Evolutionary conservation across 2,329 filamentous ascomycete species (phyloP), one percentile per base, ranked within the genome.

Genomic region (Waltergamsia citrina): DNA sequence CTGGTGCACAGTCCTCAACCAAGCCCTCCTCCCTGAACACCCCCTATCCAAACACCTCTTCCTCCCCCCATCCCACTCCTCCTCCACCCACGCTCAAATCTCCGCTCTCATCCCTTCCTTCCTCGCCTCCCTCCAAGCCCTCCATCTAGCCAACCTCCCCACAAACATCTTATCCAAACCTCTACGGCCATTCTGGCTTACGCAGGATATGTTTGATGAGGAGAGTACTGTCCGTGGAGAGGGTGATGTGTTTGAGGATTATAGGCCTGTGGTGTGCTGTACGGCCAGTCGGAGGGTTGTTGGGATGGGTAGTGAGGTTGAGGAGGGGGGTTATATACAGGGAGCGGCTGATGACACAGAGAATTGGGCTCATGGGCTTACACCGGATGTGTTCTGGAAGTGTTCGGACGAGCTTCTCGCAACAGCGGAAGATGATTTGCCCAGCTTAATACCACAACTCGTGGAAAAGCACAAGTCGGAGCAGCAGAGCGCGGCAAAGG

Each of bases 291-390:
- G 78, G 21, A 70, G 81, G 12, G 78, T 87, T 1, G 60, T 62
- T 2, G 81, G 15, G 9, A 34, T 78, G 10, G 76, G 73, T 4
- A 85, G 90, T 52, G 49, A 52, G 20, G 65, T 65, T 3, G 81
- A 78, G 16, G 74, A 71, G 15, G 74, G 71, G 0, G 53, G 57
- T 4, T 98, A 98, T 51, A 81, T 98, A 38, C 92, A 96, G 58
- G 92, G 92, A 33, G 90, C 90, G 1, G 92, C 83, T 3, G 92
- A 98, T 55, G 92, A 98, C 53, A 85, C 83, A 10, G 92, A 98
- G 63, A 85, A 85, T 45, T 98, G 92, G 92, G 81, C 87, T 2
- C 63, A 73, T 34, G 86, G 85, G 0, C 69, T 96, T 12, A 92
- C 84, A 1, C 76, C 90, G 0, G 53, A 63, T 1, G 42, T 90